Conservation (phyloP, 768 basidiomycete species). For the Crepidotus variabilis region DNA sequence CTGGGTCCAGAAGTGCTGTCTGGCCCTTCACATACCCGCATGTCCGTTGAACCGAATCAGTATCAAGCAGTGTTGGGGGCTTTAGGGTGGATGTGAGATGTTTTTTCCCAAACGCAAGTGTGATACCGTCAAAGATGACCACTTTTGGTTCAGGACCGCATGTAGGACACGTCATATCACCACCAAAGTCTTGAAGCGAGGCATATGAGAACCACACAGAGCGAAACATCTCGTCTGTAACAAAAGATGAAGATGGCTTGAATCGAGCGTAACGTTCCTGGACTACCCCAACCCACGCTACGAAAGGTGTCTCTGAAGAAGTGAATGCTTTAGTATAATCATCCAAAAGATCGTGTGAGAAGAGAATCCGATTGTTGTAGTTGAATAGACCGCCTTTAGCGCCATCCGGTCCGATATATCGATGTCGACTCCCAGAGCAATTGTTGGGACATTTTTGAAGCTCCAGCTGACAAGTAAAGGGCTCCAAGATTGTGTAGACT, state of each 20-base stretch:
- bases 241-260: conserved; percentile 11
- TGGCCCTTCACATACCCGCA: conserved; percentile 1
- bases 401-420: conserved; percentile 24
- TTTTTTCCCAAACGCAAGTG: conserved; percentile 18
- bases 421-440: conserved; percentile 1
- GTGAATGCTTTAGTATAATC: conserved; percentile 26
- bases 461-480: conserved; percentile 3
- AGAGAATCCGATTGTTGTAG: conserved; percentile 23
- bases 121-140: conserved; percentile 26
- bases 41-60: conserved; percentile 9
- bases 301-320: conserved; percentile 29
- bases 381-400: conserved; percentile 24
- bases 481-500: conserved; percentile 2
- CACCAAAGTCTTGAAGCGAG: conserved; percentile 12
- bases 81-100: conserved; percentile 11
- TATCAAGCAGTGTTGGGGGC: background rate
- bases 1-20: background rate
- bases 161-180: conserved; percentile 17
- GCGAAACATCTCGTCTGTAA: conserved; percentile 22
- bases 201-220: conserved; percentile 27
- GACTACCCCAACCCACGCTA: conserved; percentile 19
- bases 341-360: conserved; percentile 26
- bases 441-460: conserved; percentile 8
- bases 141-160: conserved; percentile 21
- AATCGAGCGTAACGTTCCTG: conserved; percentile 12